These are phyloP conservation scores for Coemansia sp. DNA, from an alignment of 192 early-diverging fungal genomes.

Conservation along the genomic window DNA sequence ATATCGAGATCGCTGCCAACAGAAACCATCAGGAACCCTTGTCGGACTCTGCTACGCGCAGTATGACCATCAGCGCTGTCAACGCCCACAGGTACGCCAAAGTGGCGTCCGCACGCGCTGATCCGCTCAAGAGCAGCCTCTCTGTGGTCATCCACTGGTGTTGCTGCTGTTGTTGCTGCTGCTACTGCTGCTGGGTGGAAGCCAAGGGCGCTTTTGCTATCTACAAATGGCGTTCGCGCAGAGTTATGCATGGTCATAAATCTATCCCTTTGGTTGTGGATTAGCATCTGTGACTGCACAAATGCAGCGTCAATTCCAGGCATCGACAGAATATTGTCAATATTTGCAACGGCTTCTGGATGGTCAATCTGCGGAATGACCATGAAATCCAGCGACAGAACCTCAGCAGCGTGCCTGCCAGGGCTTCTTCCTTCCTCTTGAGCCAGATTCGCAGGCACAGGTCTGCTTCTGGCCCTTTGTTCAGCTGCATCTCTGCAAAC, in stretches of 20 bases:
- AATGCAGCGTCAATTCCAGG: slow-evolving; percentile 48
- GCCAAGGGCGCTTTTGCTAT: neutral
- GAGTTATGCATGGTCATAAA: slow-evolving; percentile 1
- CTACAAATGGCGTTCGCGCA: neutral
- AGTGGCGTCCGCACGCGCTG: slow-evolving; percentile 7
- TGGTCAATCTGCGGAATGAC: slow-evolving; percentile 47
- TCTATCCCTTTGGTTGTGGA: neutral
- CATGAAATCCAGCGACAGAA: slow-evolving; percentile 9
- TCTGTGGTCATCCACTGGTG: neutral
- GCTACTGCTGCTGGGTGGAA: neutral
- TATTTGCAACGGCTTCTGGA: slow-evolving; percentile 17
- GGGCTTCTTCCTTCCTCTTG: slow-evolving; percentile 2
- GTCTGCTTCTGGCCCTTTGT: neutral
- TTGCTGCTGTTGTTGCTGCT: no score
- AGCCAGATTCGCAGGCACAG: no score
- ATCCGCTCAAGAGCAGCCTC: slow-evolving; percentile 12
- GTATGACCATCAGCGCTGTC: slow-evolving; percentile 22
- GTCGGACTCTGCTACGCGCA: slow-evolving; percentile 20
- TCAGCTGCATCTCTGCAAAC: slow-evolving; percentile 8
- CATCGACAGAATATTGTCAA: slow-evolving; percentile 42
- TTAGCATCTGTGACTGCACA: slow-evolving; percentile 9
- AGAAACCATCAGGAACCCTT: slow-evolving; percentile 43
- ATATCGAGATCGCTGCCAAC: slow-evolving; percentile 37
- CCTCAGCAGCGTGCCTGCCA: neutral
- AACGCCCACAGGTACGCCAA: slow-evolving; percentile 32